Conservation (phyloP, 805 yeast genomes). For the Wickerhamiella brachini region DNA sequence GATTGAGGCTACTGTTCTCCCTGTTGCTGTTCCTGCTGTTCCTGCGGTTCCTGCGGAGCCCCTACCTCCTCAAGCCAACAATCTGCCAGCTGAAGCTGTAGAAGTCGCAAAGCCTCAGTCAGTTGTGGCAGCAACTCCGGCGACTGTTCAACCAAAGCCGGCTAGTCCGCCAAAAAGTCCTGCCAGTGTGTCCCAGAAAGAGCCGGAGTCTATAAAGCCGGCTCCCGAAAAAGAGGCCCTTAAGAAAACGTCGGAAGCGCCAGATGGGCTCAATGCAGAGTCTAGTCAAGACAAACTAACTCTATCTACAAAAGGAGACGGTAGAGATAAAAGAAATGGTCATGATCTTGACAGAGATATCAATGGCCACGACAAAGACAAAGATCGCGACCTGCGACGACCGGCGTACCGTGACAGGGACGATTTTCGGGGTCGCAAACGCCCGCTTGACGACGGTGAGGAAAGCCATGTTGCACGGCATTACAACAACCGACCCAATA, state of each 20-base stretch:
- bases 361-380: too few species aligned
- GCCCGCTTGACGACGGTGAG: background rate
- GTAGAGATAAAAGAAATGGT: background rate
- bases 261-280: too few species aligned
- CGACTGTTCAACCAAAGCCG: too few species aligned
- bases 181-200: too few species aligned
- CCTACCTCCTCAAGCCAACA: background rate
- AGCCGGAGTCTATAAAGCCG: background rate
- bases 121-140: too few species aligned
- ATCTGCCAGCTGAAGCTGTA: background rate
- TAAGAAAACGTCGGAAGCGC: too few species aligned
- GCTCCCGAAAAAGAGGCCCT: too few species aligned
- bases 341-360: too few species aligned
- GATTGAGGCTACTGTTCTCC: background rate
- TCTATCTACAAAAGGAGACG: too few species aligned
- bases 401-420: background rate
- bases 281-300: too few species aligned
- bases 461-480: conserved; percentile 53
- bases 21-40: background rate
- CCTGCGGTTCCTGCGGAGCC: background rate
- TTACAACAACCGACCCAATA: conserved; percentile 72
- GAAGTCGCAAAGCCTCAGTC: background rate
- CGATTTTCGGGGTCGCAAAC: background rate
- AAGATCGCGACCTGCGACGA: background rate
- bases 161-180: too few species aligned